Percentiles rank a stretch among this genome's conserved stretches.
phyloP scores from a whole-genome alignment of 2,329 filamentous ascomycete genomes.

The Lachnum nothofagi region DNA sequence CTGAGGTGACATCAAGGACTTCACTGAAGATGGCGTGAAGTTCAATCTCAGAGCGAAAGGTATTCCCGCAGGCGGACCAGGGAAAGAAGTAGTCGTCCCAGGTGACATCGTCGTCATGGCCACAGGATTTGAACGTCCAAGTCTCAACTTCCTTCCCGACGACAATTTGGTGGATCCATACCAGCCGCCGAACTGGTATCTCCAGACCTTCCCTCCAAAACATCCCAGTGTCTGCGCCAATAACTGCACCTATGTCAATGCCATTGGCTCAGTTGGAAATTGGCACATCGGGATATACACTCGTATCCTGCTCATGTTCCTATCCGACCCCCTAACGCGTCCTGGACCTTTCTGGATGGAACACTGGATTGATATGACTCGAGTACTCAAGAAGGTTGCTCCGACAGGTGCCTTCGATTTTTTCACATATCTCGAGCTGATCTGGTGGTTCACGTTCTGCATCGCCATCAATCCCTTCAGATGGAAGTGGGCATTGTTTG shows the following conservation, averaged over 20 bases:
- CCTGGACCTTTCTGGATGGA: slow-evolving; percentile 72
- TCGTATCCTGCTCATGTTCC: slow-evolving; percentile 78
- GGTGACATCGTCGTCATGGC: slow-evolving; percentile 79
- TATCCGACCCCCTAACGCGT: slow-evolving; percentile 70
- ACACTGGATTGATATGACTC: slow-evolving; percentile 81
- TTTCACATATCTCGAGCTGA: slow-evolving; percentile 78
- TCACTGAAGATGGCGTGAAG: slow-evolving; percentile 57
- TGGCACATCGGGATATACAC: slow-evolving; percentile 91
- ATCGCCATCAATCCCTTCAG: slow-evolving; percentile 76
- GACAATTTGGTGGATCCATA: slow-evolving; percentile 71
- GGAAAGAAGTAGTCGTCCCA: slow-evolving; percentile 58
- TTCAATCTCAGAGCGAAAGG: slow-evolving; percentile 70
- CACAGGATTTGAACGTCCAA: slow-evolving; percentile 73
- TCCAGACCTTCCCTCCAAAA: slow-evolving; percentile 75
- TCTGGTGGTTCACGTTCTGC: slow-evolving; percentile 82
- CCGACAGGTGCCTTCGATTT: slow-evolving; percentile 80
- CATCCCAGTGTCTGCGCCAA: slow-evolving; percentile 72
- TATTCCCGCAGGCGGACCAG: slow-evolving; percentile 71
- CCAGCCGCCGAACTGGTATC: slow-evolving; percentile 77
- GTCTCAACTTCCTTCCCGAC: slow-evolving; percentile 66
- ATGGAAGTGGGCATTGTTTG: slow-evolving; percentile 85
- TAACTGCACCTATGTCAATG: slow-evolving; percentile 77
- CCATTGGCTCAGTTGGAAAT: slow-evolving; percentile 77
- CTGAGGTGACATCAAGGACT: slow-evolving; percentile 68
- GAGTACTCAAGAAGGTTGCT: slow-evolving; percentile 61